Evolutionary conservation across 1,284 basidiomycete species (phyloP).

Genomic region (Nidula niveotomentosa): DNA sequence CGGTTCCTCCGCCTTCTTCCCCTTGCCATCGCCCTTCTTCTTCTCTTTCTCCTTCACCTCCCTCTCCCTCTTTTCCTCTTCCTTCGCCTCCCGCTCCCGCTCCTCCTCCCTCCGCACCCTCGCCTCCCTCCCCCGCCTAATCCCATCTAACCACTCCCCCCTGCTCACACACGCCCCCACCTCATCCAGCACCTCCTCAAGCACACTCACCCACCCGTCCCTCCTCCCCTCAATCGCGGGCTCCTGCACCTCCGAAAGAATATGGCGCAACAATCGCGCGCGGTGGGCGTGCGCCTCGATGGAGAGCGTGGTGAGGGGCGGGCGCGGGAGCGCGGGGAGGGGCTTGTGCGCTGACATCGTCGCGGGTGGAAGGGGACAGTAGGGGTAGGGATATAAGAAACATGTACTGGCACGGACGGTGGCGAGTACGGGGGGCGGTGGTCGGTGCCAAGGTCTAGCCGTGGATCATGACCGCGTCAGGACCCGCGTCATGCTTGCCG

Average conservation of each 20-base stretch:
- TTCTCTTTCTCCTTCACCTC: background rate
- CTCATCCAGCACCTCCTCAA: slow-evolving; percentile 39
- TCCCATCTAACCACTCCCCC: slow-evolving; percentile 35
- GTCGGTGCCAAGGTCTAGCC: too few species aligned
- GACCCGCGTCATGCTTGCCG: too few species aligned
- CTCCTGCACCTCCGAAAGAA: slow-evolving; percentile 32
- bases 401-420: too few species aligned
- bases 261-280: slow-evolving; percentile 32
- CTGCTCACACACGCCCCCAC: slow-evolving; percentile 29
- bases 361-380: too few species aligned
- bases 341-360: too few species aligned
- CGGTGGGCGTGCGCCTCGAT: slow-evolving; percentile 36
- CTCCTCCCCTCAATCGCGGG: slow-evolving; percentile 21
- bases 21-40: background rate
- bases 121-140: slow-evolving; percentile 20
- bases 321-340: too few species aligned
- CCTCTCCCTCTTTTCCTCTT: background rate
- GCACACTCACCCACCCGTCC: slow-evolving; percentile 36
- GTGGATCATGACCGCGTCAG: too few species aligned
- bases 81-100: background rate
- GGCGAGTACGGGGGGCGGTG: too few species aligned
- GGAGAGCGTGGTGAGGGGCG: too few species aligned
- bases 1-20: background rate
- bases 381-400: too few species aligned
- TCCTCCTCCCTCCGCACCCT: slow-evolving; percentile 5